A percentile compares a stretch with the other conserved stretches of the same genome.
Evolutionary conservation across 225 moss, liverwort and hornwort genomes (phyloP).

Genomic region (Polytrichum commune): DNA sequence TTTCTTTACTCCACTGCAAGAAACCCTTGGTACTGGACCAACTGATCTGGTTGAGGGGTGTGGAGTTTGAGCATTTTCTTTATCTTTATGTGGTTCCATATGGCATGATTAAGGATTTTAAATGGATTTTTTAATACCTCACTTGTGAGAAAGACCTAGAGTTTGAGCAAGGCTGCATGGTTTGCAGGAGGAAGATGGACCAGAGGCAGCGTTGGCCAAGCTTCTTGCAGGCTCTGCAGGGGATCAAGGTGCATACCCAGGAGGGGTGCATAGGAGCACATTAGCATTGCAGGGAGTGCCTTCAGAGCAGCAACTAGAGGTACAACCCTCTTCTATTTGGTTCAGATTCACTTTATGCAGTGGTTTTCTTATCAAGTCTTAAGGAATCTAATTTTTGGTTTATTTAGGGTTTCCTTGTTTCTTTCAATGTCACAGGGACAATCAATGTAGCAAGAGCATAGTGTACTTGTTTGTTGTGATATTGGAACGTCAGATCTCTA

Average conservation of each 20-base stretch:
- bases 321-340: conserved; percentile 5
- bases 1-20: neutral
- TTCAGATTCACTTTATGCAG: neutral
- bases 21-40: no score
- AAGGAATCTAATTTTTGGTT: neutral
- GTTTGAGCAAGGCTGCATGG: conserved; percentile 26
- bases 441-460: no score
- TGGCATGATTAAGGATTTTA: no score
- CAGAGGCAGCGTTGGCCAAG: conserved; percentile 77
- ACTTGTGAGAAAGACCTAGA: no score
- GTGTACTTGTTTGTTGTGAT: no score
- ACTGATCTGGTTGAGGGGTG: no score
- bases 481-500: neutral
- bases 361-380: neutral
- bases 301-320: conserved; percentile 93
- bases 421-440: no score
- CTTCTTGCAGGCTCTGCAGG: conserved; percentile 69
- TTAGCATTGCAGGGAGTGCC: conserved; percentile 68
- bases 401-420: neutral
- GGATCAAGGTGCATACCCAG: conserved; percentile 70
- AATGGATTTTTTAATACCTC: no score
- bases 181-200: conserved; percentile 85
- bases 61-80: no score
- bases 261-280: conserved; percentile 44
- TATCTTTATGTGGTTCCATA: no score